A percentile compares a stretch with the other conserved stretches of the same genome.
Conservation (phyloP, 306 rosid genomes). For the Casuarina cunninghamiana region DNA sequence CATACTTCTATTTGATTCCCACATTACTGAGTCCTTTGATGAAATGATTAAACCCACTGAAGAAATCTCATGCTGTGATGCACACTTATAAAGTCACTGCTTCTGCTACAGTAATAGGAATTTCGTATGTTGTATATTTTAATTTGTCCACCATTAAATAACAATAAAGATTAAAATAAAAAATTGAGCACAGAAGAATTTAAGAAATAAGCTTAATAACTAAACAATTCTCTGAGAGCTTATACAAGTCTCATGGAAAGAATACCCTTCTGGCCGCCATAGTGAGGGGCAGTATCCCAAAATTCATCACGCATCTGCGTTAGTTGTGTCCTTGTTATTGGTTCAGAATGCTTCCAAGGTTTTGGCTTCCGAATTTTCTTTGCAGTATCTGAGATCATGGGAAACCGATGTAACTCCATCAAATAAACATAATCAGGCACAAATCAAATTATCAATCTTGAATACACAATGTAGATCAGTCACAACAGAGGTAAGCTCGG, state of each 20-base stretch:
- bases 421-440: background rate
- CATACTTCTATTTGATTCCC: background rate
- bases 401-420: background rate
- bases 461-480: background rate
- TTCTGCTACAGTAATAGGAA: background rate
- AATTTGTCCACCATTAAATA: no score
- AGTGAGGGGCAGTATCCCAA: conserved; percentile 37
- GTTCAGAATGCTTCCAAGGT: conserved; percentile 33
- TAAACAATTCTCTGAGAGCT: background rate
- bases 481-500: background rate
- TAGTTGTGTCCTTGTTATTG: conserved; percentile 24
- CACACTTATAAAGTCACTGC: background rate
- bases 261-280: conserved; percentile 31
- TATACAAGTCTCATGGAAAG: background rate
- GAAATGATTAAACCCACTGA: background rate
- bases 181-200: background rate
- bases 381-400: conserved; percentile 1
- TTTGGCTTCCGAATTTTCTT: conserved; percentile 26
- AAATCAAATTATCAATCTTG: background rate
- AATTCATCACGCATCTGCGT: conserved; percentile 33
- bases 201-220: background rate
- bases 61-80: background rate
- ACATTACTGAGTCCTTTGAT: background rate
- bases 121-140: no score
- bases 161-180: background rate